Evolutionary conservation across 2,329 filamentous ascomycete species (phyloP), one percentile per base, ranked within the genome.

Genomic region (Cladophialophora exuberans): DNA sequence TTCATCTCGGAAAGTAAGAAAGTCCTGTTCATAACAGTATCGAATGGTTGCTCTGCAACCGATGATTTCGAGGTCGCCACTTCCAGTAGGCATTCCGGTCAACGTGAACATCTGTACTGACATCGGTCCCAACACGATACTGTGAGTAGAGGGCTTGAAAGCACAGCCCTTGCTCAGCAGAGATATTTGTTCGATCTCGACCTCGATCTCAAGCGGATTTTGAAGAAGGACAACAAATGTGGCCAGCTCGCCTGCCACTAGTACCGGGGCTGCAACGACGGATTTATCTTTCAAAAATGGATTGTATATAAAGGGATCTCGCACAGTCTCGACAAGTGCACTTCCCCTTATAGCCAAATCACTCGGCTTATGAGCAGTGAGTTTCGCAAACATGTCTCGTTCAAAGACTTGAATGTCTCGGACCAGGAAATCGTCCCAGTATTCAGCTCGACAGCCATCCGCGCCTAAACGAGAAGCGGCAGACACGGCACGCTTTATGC

Each of bases 361-460:
- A 31, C 72, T 74, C 53, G 73, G 78, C 15, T 73, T 76, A 65
- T 91, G 88, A 4, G 86, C 79, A 47, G 89, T 81, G 0, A 89
- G 86, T 13, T 81, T 80, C 61, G 82, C 80, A 9, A 80, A 79
- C 36, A 77, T 72, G 7, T 84, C 76, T 31, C 83, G 71, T 20
- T 87, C 77, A 46, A 91, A 83, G 38, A 96, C 76, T 51, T 86
- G 83, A 63, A 96, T 77, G 60, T 85, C 85, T 45, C 94, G 85
- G 42, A 99, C 81, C 6, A 99, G 77, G 64, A 97, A 97, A 66
- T 96, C 90, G 69, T 99, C 94, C 94, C 94, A 99, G 68, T 97
- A 99, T 63, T 94, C 88, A 4, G 90, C 91, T 48, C 85, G 80
- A 36, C 93, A 72, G 52, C 87, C 74, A 4, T 81, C 76, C 23